Conservation (phyloP, 441 rosid genomes). For the Populus trichocarpa region DNA sequence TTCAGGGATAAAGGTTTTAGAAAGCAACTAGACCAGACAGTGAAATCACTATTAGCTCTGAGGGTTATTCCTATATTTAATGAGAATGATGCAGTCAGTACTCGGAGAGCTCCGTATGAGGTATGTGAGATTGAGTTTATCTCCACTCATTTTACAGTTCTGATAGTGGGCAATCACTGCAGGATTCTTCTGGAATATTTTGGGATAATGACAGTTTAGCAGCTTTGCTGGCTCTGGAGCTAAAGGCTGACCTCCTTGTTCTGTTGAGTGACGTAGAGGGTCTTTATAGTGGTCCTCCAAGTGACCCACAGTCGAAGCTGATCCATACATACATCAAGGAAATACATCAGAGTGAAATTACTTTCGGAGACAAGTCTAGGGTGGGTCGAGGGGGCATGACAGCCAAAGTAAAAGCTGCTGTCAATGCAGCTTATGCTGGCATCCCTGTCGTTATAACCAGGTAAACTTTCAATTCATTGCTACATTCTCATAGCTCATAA, state of each 20-base stretch:
- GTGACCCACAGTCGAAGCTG: slow-evolving; percentile 85
- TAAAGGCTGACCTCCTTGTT: slow-evolving; percentile 90
- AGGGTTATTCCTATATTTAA: slow-evolving; percentile 91
- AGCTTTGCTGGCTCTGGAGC: slow-evolving; percentile 84
- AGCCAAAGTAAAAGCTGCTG: slow-evolving; percentile 98
- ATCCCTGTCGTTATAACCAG: slow-evolving; percentile 95
- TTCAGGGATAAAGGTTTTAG: slow-evolving; percentile 80
- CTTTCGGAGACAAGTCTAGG: slow-evolving; percentile 97
- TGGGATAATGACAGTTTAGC: slow-evolving; percentile 99
- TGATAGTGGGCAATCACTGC: slow-evolving; percentile 27
- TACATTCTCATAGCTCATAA: slow-evolving; percentile 4
- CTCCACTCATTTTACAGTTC: slow-evolving; percentile 9
- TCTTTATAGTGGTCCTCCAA: slow-evolving; percentile 96
- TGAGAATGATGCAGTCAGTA: slow-evolving; percentile 98
- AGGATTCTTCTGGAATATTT: slow-evolving; percentile 99
- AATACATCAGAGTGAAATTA: slow-evolving; percentile 77
- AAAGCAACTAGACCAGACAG: slow-evolving; percentile 77
- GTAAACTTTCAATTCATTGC: slow-evolving; percentile 31
- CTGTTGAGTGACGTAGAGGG: slow-evolving; percentile 98
- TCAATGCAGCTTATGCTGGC: slow-evolving; percentile 81
- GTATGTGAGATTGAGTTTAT: slow-evolving; percentile 28
- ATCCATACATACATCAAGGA: slow-evolving; percentile 81
- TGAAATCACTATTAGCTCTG: slow-evolving; percentile 54
- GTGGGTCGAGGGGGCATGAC: slow-evolving; percentile 99
- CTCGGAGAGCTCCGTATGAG: slow-evolving; percentile 97